These are phyloP conservation scores for Achaetomiella virescens DNA, from an alignment of 495 filamentous ascomycete genomes.

Conservation along the genomic window DNA sequence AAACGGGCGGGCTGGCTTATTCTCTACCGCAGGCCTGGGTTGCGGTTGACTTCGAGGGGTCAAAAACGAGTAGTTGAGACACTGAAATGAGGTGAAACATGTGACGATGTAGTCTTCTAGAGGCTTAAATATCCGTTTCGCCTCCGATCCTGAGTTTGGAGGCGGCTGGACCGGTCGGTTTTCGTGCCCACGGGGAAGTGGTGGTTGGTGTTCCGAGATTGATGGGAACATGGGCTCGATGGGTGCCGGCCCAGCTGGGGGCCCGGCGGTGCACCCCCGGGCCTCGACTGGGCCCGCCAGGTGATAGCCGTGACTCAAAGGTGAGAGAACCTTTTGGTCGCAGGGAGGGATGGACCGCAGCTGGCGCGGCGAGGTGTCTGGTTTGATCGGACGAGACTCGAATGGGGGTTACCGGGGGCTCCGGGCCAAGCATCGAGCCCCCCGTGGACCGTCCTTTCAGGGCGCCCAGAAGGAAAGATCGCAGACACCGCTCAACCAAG, in stretches of 20 bases:
- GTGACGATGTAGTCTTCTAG: constrained; percentile 70
- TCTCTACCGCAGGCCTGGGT: constrained; percentile 8
- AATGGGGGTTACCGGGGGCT: neutral
- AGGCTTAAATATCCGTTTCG: constrained; percentile 54
- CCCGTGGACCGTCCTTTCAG: constrained; percentile 11
- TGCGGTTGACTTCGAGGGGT: constrained; percentile 29
- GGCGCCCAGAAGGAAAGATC: constrained; percentile 18
- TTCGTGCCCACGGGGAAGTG: constrained; percentile 2
- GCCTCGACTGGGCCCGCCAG: neutral
- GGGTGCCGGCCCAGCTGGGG: constrained; percentile 20
- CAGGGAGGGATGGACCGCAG: neutral
- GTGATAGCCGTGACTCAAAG: neutral
- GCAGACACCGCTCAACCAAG: constrained; percentile 27
- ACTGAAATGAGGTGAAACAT: constrained; percentile 62
- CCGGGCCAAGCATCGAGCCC: neutral
- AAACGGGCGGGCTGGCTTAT: constrained; percentile 12
- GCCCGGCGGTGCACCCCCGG: constrained; percentile 26
- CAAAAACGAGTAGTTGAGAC: constrained; percentile 67
- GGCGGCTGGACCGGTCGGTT: constrained; percentile 15
- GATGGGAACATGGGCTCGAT: constrained; percentile 35
- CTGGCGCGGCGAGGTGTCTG: neutral
- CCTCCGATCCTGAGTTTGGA: constrained; percentile 23
- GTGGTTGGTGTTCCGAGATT: constrained; percentile 31
- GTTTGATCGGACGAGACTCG: neutral
- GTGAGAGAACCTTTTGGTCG: constrained; percentile 1